These are phyloP conservation scores for Dryadomyces quercus-mongolicae DNA, from an alignment of 2,329 filamentous ascomycete genomes.

Conservation along the genomic window DNA sequence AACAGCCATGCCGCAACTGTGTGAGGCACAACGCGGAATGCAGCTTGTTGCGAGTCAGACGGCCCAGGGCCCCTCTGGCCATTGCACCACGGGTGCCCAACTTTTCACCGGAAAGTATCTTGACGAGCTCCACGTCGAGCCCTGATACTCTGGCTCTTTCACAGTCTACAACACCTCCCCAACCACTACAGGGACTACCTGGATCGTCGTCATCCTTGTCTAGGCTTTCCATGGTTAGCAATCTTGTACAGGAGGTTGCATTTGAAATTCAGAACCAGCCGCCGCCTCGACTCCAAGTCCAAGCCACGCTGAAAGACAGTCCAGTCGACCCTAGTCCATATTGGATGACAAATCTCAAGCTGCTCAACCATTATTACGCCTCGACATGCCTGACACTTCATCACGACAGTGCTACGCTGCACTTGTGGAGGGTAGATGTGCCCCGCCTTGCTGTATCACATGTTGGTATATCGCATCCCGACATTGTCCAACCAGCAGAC, in stretches of 20 bases:
- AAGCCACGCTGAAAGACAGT: background rate
- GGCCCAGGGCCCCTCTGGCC: background rate
- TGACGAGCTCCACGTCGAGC: background rate
- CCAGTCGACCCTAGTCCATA: background rate
- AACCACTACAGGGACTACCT: background rate
- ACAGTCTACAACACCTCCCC: background rate
- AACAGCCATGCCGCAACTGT: background rate
- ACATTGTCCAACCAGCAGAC: background rate
- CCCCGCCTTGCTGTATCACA: background rate
- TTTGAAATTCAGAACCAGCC: background rate
- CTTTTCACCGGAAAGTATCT: background rate
- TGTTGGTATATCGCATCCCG: background rate
- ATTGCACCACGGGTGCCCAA: background rate
- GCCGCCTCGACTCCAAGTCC: background rate
- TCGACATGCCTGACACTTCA: background rate
- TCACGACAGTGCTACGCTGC: background rate
- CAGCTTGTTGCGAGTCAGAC: background rate
- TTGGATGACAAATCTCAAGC: constrained; percentile 1
- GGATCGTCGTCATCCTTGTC: background rate
- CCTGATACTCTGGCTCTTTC: background rate
- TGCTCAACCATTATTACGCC: background rate
- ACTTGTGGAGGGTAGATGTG: constrained; percentile 1
- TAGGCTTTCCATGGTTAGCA: background rate
- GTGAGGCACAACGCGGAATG: background rate
- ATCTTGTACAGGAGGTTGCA: background rate